phyloP scores from a whole-genome alignment of 352 stramenopile species.

The Pythium sp. region DNA sequence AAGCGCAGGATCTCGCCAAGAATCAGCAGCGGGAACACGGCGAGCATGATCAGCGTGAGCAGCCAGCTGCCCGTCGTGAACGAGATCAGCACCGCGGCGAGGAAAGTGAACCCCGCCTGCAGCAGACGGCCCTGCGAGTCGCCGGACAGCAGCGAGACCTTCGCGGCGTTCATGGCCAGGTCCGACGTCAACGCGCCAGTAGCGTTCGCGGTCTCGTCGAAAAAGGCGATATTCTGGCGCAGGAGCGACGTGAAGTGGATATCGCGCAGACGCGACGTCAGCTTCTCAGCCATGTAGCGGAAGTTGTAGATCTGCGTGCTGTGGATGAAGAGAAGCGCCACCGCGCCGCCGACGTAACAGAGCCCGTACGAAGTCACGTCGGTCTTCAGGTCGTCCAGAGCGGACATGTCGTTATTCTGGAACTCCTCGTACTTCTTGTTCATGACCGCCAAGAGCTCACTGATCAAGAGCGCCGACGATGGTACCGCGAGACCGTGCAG shows the following conservation, averaged over 20 bases:
- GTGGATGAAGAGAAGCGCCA: constrained; percentile 27
- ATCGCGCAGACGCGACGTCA: constrained; percentile 40
- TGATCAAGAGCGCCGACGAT: constrained; percentile 26
- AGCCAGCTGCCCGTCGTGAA: constrained; percentile 20
- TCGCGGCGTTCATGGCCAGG: constrained; percentile 47
- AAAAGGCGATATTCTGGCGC: constrained; percentile 61
- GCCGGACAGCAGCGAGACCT: constrained; percentile 33
- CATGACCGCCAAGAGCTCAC: constrained; percentile 20
- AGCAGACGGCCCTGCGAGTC: constrained; percentile 47
- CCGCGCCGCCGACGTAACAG: constrained; percentile 32
- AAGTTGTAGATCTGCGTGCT: constrained; percentile 34
- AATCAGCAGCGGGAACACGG: constrained; percentile 21
- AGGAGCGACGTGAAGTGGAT: constrained; percentile 48
- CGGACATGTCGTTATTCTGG: constrained; percentile 17
- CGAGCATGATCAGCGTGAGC: constrained; percentile 21
- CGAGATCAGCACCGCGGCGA: constrained; percentile 18
- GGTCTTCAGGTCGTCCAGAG: constrained; percentile 24
- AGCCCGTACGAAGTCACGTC: constrained; percentile 26
- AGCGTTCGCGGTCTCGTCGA: constrained; percentile 53
- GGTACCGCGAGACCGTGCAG: constrained; percentile 34
- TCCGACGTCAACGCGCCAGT: constrained; percentile 50
- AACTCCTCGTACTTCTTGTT: constrained; percentile 28
- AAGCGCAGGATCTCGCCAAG: constrained; percentile 27
- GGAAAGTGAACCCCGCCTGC: constrained; percentile 40
- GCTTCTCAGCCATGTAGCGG: constrained; percentile 43